These are phyloP conservation scores for Yamadazyma sp. DNA, from an alignment of 1,139 yeast genomes.

Conservation along the genomic window DNA sequence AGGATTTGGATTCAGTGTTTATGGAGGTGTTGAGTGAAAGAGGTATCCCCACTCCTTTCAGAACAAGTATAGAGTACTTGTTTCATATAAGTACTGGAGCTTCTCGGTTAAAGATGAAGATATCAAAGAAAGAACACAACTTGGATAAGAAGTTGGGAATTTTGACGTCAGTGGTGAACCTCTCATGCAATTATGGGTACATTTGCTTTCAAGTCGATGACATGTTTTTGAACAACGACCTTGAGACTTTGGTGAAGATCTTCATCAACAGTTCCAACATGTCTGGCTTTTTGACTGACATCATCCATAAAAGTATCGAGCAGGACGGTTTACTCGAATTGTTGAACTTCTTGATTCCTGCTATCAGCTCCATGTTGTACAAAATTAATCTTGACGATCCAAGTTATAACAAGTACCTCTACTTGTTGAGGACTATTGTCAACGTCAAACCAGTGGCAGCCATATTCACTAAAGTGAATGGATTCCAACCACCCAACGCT, in stretches of 20 bases:
- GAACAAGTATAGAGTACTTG: constrained; percentile 47
- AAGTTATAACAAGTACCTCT: constrained; percentile 50
- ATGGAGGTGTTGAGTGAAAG: constrained; percentile 56
- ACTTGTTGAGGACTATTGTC: constrained; percentile 60
- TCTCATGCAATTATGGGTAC: constrained; percentile 66
- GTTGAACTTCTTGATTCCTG: constrained; percentile 56
- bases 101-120: constrained; percentile 35
- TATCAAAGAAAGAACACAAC: constrained; percentile 41
- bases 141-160: constrained; percentile 39
- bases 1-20: constrained; percentile 42
- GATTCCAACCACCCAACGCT: constrained; percentile 47
- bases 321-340: constrained; percentile 67
- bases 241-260: constrained; percentile 25
- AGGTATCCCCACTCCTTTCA: constrained; percentile 36
- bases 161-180: constrained; percentile 50
- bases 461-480: constrained; percentile 55
- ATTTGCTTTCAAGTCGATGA: constrained; percentile 71
- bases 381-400: constrained; percentile 43
- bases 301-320: constrained; percentile 58
- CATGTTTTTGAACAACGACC: constrained; percentile 51
- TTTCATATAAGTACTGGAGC: constrained; percentile 43
- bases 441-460: constrained; percentile 63
- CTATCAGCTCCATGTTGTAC: constrained; percentile 32
- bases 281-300: constrained; percentile 57
- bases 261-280: constrained; percentile 33